Base-by-base conservation (phyloP, 1,284 basidiomycete species). In the Sporisorium sorghi region DNA sequence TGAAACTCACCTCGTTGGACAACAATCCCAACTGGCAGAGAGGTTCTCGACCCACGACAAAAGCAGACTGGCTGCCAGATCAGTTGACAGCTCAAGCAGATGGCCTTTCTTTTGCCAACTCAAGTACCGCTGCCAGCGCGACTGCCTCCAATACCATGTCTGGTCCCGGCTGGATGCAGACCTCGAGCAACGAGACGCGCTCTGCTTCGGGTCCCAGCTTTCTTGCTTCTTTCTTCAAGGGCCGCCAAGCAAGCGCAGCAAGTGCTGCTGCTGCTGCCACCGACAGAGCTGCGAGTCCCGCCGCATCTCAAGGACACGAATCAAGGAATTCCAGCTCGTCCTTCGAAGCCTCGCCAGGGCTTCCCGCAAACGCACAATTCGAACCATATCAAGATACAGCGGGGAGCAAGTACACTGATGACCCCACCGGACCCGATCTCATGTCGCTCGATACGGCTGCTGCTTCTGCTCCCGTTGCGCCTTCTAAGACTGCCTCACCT, bases 151-250 rank as follows among this genome's bases (percentile, higher is more conserved):
- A 17, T 21, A 55, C 43, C 5, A 50, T 28, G 11, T 73, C 67
- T 4, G 72, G 72, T 10, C 72, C 72, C 7, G 72, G 72, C 8
- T 74, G 72, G 72, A 48, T 44, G 39, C 72, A 70, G 37, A 67
- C 72, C 5, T 63, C 72, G 17, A 62, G 35, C 40, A 67, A 54
- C 49, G 72, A 74, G 15, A 47, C 51, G 12, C 54, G 62, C 19
- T 65, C 66, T 14, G 42, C 59, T 1, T 63, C 64, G 3, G 59
- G 57, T 0, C 51, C 66, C 14, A 60, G 66, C 55, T 66, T 74
- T 17, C 52, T 74, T 11, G 61, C 66, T 5, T 62, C 58, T 5
- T 69, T 74, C 30, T 74, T 74, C 66, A 65, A 61, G 23, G 43
- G 44, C n/a, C 72, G 72, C 11, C 72, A 69, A 30, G 35, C 61